phyloP scores from a whole-genome alignment of 2,329 filamentous ascomycete genomes.

The Neonectria sp. region DNA sequence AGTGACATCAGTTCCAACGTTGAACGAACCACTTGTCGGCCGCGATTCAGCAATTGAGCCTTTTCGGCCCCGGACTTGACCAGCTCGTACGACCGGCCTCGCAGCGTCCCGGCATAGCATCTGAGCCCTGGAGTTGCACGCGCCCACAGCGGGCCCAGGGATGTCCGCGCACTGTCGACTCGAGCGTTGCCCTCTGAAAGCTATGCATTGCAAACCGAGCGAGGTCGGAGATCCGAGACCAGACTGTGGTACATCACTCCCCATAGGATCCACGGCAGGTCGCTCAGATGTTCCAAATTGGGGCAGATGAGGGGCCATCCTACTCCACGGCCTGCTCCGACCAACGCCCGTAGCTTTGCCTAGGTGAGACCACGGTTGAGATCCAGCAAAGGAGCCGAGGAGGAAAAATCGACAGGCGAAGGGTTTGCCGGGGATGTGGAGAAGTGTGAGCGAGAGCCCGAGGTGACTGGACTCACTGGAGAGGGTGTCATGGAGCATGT shows the following conservation, averaged over 20 bases:
- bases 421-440: slow-evolving; percentile 29
- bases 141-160: slow-evolving; percentile 18
- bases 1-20: slow-evolving; percentile 8
- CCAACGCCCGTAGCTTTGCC: slow-evolving; percentile 34
- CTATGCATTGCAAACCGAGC: slow-evolving; percentile 34
- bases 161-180: slow-evolving; percentile 23
- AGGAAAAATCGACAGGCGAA: slow-evolving; percentile 18
- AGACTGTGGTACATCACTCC: slow-evolving; percentile 21
- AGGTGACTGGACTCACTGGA: not conserved
- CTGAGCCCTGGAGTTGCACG: slow-evolving; percentile 15
- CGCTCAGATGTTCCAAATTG: slow-evolving; percentile 31
- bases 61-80: slow-evolving; percentile 11
- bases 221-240: slow-evolving; percentile 42
- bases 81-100: slow-evolving; percentile 38
- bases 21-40: slow-evolving; percentile 28
- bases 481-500: slow-evolving; percentile 1
- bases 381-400: slow-evolving; percentile 22
- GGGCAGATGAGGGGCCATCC: slow-evolving; percentile 13
- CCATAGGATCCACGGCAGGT: slow-evolving; percentile 32
- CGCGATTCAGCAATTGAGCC: not conserved
- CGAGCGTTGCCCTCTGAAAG: not conserved
- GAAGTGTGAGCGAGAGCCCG: slow-evolving; percentile 9
- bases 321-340: slow-evolving; percentile 37
- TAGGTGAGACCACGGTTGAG: slow-evolving; percentile 30
- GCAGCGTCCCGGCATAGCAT: slow-evolving; percentile 26